phyloP scores from a whole-genome alignment of 306 rosid species.

The Medicago truncatula region MtrunA17r5.0-ANR NC_053043.1:51228001-51228500 shows the following conservation, averaged over 20 bases:
- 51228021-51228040: slow-evolving; percentile 83
- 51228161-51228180: slow-evolving; percentile 66
- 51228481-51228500: slow-evolving; percentile 27
- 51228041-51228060: slow-evolving; percentile 76
- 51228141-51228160: slow-evolving; percentile 62
- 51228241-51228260: slow-evolving; percentile 60
- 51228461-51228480: slow-evolving; percentile 26
- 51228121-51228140: slow-evolving; percentile 75
- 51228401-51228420: slow-evolving; percentile 8
- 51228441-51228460: slow-evolving; percentile 20
- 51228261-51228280: slow-evolving; percentile 77
- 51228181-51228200: slow-evolving; percentile 66
- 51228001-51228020: slow-evolving; percentile 72
- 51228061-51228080: slow-evolving; percentile 86
- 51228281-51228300: slow-evolving; percentile 69
- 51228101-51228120: slow-evolving; percentile 72
- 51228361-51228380: slow-evolving; percentile 37
- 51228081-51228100: slow-evolving; percentile 76
- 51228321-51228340: slow-evolving; percentile 28
- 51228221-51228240: slow-evolving; percentile 75
- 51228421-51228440: slow-evolving; percentile 4
- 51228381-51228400: slow-evolving; percentile 33
- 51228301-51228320: slow-evolving; percentile 22
- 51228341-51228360: slow-evolving; percentile 16
- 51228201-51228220: slow-evolving; percentile 75